These are phyloP conservation scores for Phytophthora aleatoria DNA, from an alignment of 352 stramenopile genomes.

Conservation along the genomic window DNA sequence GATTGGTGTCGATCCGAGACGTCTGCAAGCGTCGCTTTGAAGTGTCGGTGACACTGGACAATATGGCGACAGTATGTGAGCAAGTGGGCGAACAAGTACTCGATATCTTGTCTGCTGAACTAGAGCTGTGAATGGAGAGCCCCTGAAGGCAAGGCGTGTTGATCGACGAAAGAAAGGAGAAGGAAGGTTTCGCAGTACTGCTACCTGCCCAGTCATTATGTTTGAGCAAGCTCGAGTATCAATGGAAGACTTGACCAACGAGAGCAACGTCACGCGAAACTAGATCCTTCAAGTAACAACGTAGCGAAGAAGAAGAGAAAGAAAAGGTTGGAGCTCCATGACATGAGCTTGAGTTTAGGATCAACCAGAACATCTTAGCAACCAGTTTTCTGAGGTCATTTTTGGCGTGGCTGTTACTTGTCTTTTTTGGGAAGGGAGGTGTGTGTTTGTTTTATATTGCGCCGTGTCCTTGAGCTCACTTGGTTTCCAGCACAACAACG, in stretches of 20 bases:
- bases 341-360: too few species aligned
- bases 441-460: too few species aligned
- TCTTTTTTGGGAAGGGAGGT: slow-evolving; percentile 27
- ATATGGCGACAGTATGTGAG: not conserved
- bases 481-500: slow-evolving; percentile 4
- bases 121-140: not conserved
- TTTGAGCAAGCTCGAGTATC: slow-evolving; percentile 1
- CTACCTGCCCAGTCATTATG: not conserved
- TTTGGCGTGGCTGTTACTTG: slow-evolving; percentile 29
- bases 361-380: too few species aligned
- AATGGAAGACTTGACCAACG: not conserved
- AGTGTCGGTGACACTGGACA: not conserved
- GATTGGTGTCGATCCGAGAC: slow-evolving; percentile 5
- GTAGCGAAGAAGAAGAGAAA: slow-evolving; percentile 4
- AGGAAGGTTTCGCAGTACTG: too few species aligned
- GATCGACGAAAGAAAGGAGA: slow-evolving; percentile 4
- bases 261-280: slow-evolving; percentile 8
- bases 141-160: not conserved
- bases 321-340: slow-evolving; percentile 1
- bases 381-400: slow-evolving; percentile 5
- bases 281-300: not conserved
- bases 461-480: slow-evolving; percentile 3
- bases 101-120: slow-evolving; percentile 1
- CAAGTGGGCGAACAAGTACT: not conserved
- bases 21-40: not conserved